A percentile compares a stretch with the other conserved stretches of the same genome.
Conservation (phyloP, 2,329 filamentous ascomycete species). For the Periglandula ipomoeae region DNA sequence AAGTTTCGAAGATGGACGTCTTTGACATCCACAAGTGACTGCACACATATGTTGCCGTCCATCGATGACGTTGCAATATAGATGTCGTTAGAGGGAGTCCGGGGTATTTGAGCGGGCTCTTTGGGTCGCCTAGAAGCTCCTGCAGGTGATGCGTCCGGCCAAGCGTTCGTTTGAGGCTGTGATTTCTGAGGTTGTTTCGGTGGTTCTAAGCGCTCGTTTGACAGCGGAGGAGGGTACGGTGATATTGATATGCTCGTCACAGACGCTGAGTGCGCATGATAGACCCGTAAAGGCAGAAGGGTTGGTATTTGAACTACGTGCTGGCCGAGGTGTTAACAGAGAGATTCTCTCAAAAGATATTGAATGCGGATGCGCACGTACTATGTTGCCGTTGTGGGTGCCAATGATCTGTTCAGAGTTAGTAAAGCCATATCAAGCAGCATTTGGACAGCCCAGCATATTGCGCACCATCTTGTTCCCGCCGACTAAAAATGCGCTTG, state of each 20-base stretch:
- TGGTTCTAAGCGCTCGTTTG: constrained; percentile 33
- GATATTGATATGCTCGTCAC: constrained; percentile 87
- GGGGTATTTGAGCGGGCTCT: constrained; percentile 51
- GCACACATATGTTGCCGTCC: constrained; percentile 90
- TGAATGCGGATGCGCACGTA: constrained; percentile 35
- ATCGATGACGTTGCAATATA: constrained; percentile 90
- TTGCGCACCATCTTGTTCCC: constrained; percentile 87
- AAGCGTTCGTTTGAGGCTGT: constrained; percentile 20
- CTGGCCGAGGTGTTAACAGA: constrained; percentile 31
- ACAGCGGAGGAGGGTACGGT: constrained; percentile 58
- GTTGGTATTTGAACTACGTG: constrained; percentile 78
- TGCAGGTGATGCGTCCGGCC: constrained; percentile 33
- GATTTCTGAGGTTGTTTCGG: constrained; percentile 27
- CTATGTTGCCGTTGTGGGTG: constrained; percentile 94
- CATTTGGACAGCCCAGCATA: not conserved
- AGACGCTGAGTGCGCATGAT: constrained; percentile 87
- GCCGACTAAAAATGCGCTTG: constrained; percentile 79
- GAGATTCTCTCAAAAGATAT: not conserved
- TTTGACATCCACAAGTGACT: constrained; percentile 76
- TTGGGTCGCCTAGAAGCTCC: constrained; percentile 41
- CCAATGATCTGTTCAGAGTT: constrained; percentile 62
- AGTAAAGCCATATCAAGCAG: constrained; percentile 9
- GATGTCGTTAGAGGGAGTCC: constrained; percentile 79
- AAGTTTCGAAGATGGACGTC: constrained; percentile 92
- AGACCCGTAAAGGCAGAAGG: constrained; percentile 73